Conservation (phyloP, 1,284 basidiomycete species). For the Vanrija sp. region DNA sequence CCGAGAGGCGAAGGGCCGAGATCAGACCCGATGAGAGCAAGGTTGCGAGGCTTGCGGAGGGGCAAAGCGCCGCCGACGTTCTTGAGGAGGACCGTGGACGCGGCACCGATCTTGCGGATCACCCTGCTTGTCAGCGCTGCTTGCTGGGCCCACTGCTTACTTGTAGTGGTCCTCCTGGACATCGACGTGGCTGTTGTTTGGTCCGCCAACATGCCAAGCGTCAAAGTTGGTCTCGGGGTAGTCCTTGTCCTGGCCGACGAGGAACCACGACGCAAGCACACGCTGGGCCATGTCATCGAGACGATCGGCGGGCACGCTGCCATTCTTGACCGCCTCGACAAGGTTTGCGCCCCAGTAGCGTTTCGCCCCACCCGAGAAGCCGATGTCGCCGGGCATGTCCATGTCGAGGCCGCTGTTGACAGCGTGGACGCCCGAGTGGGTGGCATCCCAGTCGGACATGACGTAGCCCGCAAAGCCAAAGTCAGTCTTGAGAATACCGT, state of each 20-base stretch:
- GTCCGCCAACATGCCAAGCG: conserved; percentile 9
- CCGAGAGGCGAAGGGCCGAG: conserved; percentile 65
- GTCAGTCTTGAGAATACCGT: conserved; percentile 68
- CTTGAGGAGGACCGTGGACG: conserved; percentile 66
- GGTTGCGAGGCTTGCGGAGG: conserved; percentile 53
- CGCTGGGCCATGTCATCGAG: conserved; percentile 35
- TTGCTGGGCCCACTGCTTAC: neutral
- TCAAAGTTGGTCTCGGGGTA: conserved; percentile 21
- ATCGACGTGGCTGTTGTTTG: conserved; percentile 59
- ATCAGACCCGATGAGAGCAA: conserved; percentile 65
- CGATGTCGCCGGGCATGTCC: conserved; percentile 52
- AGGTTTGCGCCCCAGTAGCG: conserved; percentile 14
- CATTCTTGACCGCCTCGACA: conserved; percentile 26
- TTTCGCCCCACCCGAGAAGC: conserved; percentile 12
- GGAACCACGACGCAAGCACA: conserved; percentile 30
- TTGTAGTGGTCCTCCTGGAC: conserved; percentile 70
- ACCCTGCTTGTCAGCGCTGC: neutral
- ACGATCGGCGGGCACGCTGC: conserved; percentile 21
- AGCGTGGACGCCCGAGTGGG: conserved; percentile 11
- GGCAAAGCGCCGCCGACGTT: conserved; percentile 61
- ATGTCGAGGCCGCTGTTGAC: conserved; percentile 29
- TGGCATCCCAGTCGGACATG: conserved; percentile 35
- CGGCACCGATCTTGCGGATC: conserved; percentile 22
- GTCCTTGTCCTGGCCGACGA: conserved; percentile 30
- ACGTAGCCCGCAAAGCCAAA: conserved; percentile 56